Evolutionary conservation across 2,329 filamentous ascomycete genomes (phyloP).

Genomic region (Scedosporium apiospermum): DNA sequence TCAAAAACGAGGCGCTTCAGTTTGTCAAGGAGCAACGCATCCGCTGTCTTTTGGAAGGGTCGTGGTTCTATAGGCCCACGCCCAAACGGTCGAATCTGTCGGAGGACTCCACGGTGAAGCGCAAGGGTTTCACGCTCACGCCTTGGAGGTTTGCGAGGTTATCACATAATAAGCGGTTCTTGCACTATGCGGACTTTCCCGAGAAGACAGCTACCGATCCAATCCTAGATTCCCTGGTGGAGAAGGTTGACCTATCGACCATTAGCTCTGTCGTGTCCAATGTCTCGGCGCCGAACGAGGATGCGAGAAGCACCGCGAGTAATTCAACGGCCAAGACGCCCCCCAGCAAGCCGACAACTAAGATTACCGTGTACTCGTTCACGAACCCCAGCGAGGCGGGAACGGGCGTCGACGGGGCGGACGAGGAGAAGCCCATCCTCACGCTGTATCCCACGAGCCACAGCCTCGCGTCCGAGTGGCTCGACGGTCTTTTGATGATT

Average conservation of each 20-base stretch:
- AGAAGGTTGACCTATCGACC: conserved; percentile 78
- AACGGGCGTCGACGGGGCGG: conserved; percentile 23
- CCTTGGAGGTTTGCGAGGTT: conserved; percentile 78
- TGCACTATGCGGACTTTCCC: conserved; percentile 84
- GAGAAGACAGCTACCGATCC: conserved; percentile 55
- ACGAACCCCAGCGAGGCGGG: conserved; percentile 29
- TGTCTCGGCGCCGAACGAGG: conserved; percentile 58
- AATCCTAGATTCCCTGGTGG: conserved; percentile 59
- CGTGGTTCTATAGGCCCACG: conserved; percentile 65
- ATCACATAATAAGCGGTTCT: conserved; percentile 80
- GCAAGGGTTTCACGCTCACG: conserved; percentile 35
- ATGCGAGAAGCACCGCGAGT: conserved; percentile 33
- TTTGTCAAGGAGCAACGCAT: conserved; percentile 97
- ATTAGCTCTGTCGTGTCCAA: conserved; percentile 94
- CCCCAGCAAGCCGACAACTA: conserved; percentile 51
- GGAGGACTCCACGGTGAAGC: conserved; percentile 17
- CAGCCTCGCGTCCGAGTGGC: conserved; percentile 85
- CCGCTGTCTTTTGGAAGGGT: conserved; percentile 75
- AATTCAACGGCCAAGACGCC: conserved; percentile 28
- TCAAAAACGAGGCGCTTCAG: conserved; percentile 83
- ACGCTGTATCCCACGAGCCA: conserved; percentile 75
- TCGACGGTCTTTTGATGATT: conserved; percentile 90
- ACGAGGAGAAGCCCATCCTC: conserved; percentile 63
- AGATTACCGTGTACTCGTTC: conserved; percentile 85
- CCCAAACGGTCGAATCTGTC: conserved; percentile 26